A percentile compares a stretch with the other conserved stretches of the same genome.
Evolutionary conservation across 140 eudicot genomes (phyloP).

Genomic region (Ambrosia hybrid): DNA sequence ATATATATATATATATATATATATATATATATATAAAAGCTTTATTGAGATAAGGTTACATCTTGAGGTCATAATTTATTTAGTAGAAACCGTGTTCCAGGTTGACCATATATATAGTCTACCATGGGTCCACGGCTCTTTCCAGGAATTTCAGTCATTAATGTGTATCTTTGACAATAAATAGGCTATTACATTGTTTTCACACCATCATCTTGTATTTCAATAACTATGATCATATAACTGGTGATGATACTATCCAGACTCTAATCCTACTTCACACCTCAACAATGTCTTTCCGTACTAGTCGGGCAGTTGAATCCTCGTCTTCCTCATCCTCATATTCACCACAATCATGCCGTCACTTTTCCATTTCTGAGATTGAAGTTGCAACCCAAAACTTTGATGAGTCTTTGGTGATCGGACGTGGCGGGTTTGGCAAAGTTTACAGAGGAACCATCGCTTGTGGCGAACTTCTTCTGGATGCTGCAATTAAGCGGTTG

Average conservation of each 20-base stretch:
- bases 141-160: neutral
- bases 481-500: constrained; percentile 35
- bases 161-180: neutral
- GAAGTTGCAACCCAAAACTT: constrained; percentile 30
- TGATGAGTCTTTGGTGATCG: constrained; percentile 28
- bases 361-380: constrained; percentile 29
- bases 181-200: neutral
- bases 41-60: too few relatives aligned
- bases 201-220: neutral
- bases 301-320: neutral
- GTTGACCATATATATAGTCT: too few relatives aligned
- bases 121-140: neutral
- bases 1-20: too few relatives aligned
- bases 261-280: neutral
- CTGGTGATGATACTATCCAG: neutral
- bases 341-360: constrained; percentile 27
- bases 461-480: neutral
- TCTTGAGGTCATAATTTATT: too few relatives aligned
- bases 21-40: too few relatives aligned
- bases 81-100: too few relatives aligned
- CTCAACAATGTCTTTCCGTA: neutral
- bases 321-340: neutral
- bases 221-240: neutral
- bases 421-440: neutral
- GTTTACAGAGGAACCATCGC: constrained; percentile 18